Evolutionary conservation across 352 stramenopile genomes (phyloP).

Genomic region (Phytophthora hibernalis): DNA sequence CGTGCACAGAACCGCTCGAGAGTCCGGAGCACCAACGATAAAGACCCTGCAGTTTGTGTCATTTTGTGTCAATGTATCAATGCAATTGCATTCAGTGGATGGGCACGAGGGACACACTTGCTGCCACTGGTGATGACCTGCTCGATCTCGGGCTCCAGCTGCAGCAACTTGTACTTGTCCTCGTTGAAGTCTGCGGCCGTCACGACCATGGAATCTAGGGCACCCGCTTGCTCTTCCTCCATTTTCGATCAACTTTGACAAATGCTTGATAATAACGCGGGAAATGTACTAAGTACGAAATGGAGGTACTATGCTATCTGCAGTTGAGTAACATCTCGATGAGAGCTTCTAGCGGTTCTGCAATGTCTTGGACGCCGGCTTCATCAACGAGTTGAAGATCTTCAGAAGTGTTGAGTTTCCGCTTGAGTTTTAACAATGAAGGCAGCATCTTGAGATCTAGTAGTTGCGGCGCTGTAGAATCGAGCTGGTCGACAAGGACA

Average conservation of each 20-base stretch:
- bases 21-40: conserved; percentile 60
- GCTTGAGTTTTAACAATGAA: conserved; percentile 43
- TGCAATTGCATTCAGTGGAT: background rate
- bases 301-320: conserved; percentile 17
- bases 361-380: conserved; percentile 32
- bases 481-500: conserved; percentile 55
- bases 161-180: conserved; percentile 65
- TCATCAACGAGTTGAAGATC: conserved; percentile 28
- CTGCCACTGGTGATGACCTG: conserved; percentile 51
- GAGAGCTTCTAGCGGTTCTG: conserved; percentile 44
- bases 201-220: conserved; percentile 50
- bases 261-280: conserved; percentile 3
- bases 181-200: conserved; percentile 59
- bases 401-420: conserved; percentile 28
- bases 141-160: conserved; percentile 75
- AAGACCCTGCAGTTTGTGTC: conserved; percentile 61
- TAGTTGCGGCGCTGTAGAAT: conserved; percentile 36
- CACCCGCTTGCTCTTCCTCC: conserved; percentile 23
- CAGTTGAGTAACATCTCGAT: conserved; percentile 38
- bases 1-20: conserved; percentile 80
- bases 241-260: conserved; percentile 15
- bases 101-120: conserved; percentile 38
- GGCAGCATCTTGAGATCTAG: conserved; percentile 52
- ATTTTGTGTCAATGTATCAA: conserved; percentile 16
- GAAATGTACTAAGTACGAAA: conserved; percentile 28